A percentile compares a stretch with the other conserved stretches of the same genome.
Evolutionary conservation across 2,329 filamentous ascomycete genomes (phyloP).

Genomic region (Ophiosphaerella narmari): DNA sequence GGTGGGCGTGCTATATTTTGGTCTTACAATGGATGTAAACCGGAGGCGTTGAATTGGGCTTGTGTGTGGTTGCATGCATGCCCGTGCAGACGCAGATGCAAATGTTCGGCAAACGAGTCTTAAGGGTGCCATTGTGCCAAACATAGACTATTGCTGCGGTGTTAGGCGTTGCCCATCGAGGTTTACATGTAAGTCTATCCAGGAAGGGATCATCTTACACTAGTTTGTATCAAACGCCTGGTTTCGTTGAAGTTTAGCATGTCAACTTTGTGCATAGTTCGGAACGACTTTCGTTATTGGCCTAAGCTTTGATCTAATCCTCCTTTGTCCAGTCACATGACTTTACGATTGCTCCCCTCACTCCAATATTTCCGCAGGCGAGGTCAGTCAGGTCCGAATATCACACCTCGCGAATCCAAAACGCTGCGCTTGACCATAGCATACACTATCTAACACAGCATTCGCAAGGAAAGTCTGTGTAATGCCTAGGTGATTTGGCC

Average conservation of each 20-base stretch:
- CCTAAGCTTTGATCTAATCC: conserved; percentile 18
- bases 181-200: conserved; percentile 3
- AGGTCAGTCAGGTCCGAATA: no score
- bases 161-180: conserved; percentile 12
- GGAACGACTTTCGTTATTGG: conserved; percentile 34
- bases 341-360: conserved; percentile 10
- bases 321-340: conserved; percentile 36
- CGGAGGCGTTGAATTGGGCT: conserved; percentile 26
- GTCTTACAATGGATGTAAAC: conserved; percentile 16
- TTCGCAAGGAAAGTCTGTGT: no score
- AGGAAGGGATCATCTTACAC: conserved; percentile 1
- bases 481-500: no score
- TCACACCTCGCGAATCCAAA: no score
- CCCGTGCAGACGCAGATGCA: conserved; percentile 19
- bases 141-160: conserved; percentile 6
- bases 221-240: conserved; percentile 8
- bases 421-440: no score
- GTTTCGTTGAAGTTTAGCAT: conserved; percentile 17
- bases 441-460: no score
- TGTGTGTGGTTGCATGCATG: conserved; percentile 18
- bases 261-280: conserved; percentile 17
- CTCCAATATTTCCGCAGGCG: no score
- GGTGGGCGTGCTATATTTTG: conserved; percentile 4
- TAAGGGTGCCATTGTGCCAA: conserved; percentile 40
- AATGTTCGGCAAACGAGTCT: conserved; percentile 34